A percentile compares a stretch with the other conserved stretches of the same genome.
Evolutionary conservation across 2,329 filamentous ascomycete genomes (phyloP).

Genomic region (Sordariomycetes sp.): DNA sequence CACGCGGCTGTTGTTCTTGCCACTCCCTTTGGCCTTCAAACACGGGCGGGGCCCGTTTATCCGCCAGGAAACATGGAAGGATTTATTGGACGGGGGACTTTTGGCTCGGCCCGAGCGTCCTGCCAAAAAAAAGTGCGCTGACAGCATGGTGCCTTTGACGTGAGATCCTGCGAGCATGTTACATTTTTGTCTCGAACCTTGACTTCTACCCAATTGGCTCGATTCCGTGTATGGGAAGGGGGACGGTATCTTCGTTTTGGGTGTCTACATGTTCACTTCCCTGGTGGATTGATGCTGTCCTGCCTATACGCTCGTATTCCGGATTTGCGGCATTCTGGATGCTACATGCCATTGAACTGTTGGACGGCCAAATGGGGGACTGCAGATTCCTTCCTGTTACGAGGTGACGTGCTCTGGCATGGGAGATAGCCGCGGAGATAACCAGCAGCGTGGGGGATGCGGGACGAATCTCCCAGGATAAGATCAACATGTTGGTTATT

Average conservation of each 20-base stretch:
- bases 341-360: background rate
- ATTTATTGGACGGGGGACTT: background rate
- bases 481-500: background rate
- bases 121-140: background rate
- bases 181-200: too few relatives aligned
- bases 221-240: background rate
- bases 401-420: background rate
- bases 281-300: too few relatives aligned
- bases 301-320: background rate
- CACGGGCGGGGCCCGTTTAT: background rate
- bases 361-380: background rate
- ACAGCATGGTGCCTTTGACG: background rate
- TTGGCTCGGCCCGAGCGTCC: background rate
- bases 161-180: background rate
- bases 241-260: too few relatives aligned
- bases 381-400: background rate
- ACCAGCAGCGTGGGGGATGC: background rate
- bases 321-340: background rate
- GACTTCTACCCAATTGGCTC: background rate
- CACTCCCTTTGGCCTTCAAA: background rate
- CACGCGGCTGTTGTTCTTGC: too few relatives aligned
- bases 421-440: background rate
- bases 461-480: background rate
- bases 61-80: background rate
- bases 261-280: too few relatives aligned